phyloP scores from a whole-genome alignment of 805 yeast species.

The Maudiozyma barnettii region DNA sequence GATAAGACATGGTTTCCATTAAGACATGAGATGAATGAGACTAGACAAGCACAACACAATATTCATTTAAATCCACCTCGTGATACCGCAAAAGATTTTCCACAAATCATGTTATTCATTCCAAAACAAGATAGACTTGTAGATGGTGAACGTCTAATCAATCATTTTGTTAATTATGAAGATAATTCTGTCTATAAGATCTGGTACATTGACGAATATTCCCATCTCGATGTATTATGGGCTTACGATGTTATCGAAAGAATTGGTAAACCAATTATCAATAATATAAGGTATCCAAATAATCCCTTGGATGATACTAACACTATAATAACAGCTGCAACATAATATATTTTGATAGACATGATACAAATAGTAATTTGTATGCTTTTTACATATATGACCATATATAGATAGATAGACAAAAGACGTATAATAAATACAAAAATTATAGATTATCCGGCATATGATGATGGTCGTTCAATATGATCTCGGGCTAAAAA shows the following conservation, averaged over 20 bases:
- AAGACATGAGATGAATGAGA: background rate
- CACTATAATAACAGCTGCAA: background rate
- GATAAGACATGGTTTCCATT: constrained; percentile 45
- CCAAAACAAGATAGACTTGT: constrained; percentile 73
- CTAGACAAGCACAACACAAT: constrained; percentile 1
- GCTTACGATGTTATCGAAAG: constrained; percentile 62
- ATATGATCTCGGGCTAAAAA: no score
- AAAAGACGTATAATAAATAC: no score
- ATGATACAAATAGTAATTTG: background rate
- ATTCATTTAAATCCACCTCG: constrained; percentile 26
- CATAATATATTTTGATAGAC: background rate
- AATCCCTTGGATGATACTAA: background rate
- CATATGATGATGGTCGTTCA: no score
- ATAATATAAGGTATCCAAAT: constrained; percentile 23
- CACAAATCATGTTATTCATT: constrained; percentile 56
- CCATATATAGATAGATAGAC: no score
- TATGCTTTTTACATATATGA: background rate
- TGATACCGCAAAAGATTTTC: constrained; percentile 33
- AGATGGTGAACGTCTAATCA: constrained; percentile 55
- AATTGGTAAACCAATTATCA: constrained; percentile 45
- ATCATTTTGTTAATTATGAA: constrained; percentile 59
- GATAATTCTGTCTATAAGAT: constrained; percentile 23
- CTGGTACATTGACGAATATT: constrained; percentile 46
- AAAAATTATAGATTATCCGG: no score
- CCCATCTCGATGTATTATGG: constrained; percentile 91